phyloP scores from a whole-genome alignment of 1,284 basidiomycete genomes.

The Earliella scabrosa region DNA sequence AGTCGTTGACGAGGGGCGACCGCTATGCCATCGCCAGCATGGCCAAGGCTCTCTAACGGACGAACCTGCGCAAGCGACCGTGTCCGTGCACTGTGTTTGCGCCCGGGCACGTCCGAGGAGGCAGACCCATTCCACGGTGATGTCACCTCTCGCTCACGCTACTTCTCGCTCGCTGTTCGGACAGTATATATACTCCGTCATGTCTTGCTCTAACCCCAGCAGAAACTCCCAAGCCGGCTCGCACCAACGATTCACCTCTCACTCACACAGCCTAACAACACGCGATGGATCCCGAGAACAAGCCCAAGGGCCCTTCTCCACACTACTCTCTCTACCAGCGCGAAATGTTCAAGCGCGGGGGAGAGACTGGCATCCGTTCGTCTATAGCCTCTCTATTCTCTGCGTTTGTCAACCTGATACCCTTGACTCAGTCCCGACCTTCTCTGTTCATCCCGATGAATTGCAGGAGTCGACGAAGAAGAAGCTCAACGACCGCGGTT shows the following conservation, averaged over 20 bases:
- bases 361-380: conserved; percentile 43
- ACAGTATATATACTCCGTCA: not conserved
- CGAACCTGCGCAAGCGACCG: too few species aligned
- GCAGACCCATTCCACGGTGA: not conserved
- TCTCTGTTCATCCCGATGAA: conserved; percentile 54
- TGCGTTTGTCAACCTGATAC: not conserved
- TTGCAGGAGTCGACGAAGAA: conserved; percentile 53
- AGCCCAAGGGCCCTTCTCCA: conserved; percentile 54
- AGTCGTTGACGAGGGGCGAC: not conserved
- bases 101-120: too few species aligned
- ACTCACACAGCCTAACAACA: not conserved
- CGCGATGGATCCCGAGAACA: conserved; percentile 55
- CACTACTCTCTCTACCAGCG: conserved; percentile 62
- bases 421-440: conserved; percentile 34
- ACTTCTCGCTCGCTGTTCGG: not conserved
- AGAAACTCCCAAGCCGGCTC: not conserved
- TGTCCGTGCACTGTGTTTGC: too few species aligned
- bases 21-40: too few species aligned
- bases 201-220: not conserved
- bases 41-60: too few species aligned
- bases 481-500: conserved; percentile 54
- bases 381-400: not conserved
- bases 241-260: not conserved
- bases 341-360: conserved; percentile 53
- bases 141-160: not conserved